Percentiles rank a stretch among this genome's conserved stretches.
Conservation (phyloP, 2,329 filamentous ascomycete species). For the Scedosporium apiospermum region DNA sequence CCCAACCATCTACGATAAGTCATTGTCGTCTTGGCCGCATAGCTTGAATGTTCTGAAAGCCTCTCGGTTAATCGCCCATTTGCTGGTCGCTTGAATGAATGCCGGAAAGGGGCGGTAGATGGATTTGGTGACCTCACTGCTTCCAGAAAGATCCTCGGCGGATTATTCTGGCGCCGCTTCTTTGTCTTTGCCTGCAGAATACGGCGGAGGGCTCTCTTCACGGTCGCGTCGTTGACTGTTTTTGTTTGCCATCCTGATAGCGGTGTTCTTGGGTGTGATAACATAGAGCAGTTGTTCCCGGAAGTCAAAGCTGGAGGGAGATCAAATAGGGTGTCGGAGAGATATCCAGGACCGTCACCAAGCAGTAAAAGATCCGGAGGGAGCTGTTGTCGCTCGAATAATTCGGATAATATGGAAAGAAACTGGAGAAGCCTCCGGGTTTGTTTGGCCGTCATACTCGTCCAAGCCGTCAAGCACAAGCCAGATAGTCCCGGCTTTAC, state of each 20-base stretch:
- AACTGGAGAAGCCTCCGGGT: too few species aligned
- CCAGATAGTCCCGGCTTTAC: too few species aligned
- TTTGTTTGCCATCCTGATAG: background rate
- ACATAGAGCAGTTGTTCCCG: background rate
- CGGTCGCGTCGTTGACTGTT: background rate
- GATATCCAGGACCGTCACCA: too few species aligned
- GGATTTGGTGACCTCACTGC: background rate
- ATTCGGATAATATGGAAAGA: too few species aligned
- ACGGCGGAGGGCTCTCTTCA: background rate
- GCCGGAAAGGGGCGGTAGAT: background rate
- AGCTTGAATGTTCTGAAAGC: background rate
- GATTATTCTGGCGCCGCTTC: background rate
- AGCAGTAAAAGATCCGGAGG: too few species aligned
- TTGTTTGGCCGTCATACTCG: too few species aligned
- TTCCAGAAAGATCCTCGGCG: background rate
- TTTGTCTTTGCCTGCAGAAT: background rate
- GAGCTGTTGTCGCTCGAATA: too few species aligned
- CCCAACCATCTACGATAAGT: background rate
- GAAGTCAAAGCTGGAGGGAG: background rate
- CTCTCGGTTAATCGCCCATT: background rate
- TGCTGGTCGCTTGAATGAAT: background rate
- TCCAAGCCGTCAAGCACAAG: too few species aligned
- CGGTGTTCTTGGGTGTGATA: background rate
- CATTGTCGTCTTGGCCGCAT: background rate
- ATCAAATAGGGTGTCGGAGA: background rate